Conservation (phyloP, 148 eudicot genomes). For the Diospyros kaki region DNA sequence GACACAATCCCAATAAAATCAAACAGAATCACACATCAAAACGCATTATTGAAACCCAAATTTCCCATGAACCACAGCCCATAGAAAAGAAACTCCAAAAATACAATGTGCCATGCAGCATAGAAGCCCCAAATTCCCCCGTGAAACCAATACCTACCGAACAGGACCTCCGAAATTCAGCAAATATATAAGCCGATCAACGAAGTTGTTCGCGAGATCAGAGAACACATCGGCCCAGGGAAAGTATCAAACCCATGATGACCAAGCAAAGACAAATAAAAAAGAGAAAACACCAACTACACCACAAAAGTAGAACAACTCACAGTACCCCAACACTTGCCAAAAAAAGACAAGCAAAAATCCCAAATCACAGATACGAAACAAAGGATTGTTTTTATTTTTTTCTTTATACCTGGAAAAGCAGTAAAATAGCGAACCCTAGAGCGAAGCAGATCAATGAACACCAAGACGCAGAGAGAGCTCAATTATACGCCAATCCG, state of each 20-base stretch:
- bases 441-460: conserved; percentile 1
- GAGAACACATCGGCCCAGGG: background rate
- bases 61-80: background rate
- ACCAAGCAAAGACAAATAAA: conserved; percentile 2
- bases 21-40: background rate
- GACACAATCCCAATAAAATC: background rate
- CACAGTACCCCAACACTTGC: background rate
- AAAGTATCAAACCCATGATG: background rate
- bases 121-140: too few species aligned
- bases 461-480: background rate
- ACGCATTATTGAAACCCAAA: background rate
- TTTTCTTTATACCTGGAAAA: conserved; percentile 3
- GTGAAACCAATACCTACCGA: too few species aligned
- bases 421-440: conserved; percentile 13
- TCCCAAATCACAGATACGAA: background rate
- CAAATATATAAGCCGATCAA: conserved; percentile 2
- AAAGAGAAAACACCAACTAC: background rate
- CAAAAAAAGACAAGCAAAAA: background rate
- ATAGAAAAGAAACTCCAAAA: background rate
- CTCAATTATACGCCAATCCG: background rate
- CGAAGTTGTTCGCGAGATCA: background rate
- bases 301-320: background rate
- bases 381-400: background rate
- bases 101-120: too few species aligned
- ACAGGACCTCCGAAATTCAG: background rate